Evolutionary conservation across 176 grass and related monocot species (phyloP).

Genomic region (Avena insularis): DNA sequence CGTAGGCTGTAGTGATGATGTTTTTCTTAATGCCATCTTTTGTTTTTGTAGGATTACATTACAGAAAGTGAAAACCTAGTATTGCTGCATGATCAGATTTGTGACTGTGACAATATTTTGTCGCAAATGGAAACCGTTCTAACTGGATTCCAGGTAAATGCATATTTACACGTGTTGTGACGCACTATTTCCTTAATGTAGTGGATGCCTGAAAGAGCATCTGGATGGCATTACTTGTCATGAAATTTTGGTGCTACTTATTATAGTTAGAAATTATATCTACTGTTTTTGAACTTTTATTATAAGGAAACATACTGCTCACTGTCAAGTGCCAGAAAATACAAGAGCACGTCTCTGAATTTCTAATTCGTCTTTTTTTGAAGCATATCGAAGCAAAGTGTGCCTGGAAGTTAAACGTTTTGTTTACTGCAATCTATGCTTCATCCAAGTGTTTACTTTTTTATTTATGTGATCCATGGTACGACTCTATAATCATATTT

Average conservation of each 20-base stretch:
- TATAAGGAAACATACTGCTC: not conserved
- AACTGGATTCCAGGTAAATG: slow-evolving; percentile 93
- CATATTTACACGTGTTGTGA: slow-evolving; percentile 36
- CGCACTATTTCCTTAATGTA: slow-evolving; percentile 11
- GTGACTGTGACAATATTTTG: slow-evolving; percentile 92
- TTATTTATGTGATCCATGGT: slow-evolving; percentile 26
- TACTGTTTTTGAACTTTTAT: not conserved
- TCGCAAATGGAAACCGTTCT: slow-evolving; percentile 96
- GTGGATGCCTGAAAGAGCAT: slow-evolving; percentile 33
- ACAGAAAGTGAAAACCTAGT: slow-evolving; percentile 95
- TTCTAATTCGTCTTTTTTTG: slow-evolving; percentile 15
- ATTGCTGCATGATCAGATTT: slow-evolving; percentile 91
- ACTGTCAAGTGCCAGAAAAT: slow-evolving; percentile 29
- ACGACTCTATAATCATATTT: not conserved
- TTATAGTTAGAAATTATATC: not conserved
- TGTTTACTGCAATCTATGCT: slow-evolving; percentile 17
- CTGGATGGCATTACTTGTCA: not conserved
- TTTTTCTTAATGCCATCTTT: slow-evolving; percentile 37
- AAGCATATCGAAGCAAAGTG: not conserved
- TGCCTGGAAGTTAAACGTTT: slow-evolving; percentile 12
- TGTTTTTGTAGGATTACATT: slow-evolving; percentile 87
- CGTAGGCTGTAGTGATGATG: not conserved
- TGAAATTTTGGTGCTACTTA: slow-evolving; percentile 22
- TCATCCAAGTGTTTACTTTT: slow-evolving; percentile 8
- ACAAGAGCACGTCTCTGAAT: slow-evolving; percentile 7